Evolutionary conservation across 768 basidiomycete genomes (phyloP), one percentile per base, ranked within the genome.

Genomic region (Leucogyrophana mollusca): DNA sequence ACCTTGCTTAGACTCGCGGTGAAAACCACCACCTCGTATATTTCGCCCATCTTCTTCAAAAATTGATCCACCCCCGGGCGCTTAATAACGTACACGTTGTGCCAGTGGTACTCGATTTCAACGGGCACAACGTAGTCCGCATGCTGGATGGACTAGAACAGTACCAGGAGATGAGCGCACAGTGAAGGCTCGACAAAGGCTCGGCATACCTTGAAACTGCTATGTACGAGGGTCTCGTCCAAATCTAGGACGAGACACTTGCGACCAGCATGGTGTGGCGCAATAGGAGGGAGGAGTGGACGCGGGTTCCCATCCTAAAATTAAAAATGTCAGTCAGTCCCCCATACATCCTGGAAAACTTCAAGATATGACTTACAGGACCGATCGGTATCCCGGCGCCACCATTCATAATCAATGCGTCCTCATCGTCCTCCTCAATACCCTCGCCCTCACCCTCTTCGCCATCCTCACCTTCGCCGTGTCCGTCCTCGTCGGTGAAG

Each of bases 61-160:
- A 98, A 99, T 61, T 85, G 87, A 64, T 99, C 96, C 13, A 99
- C 96, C 13, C 96, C 96, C 8, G 96, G 96, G 41, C 96, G 87
- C 68, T 98, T 98, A 68, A 98, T 90, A 40, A 98, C 96, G 69
- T 98, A 97, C 54, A 98, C 94, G 60, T 99, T 97, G 66, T 99
- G 96, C 80, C 88, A 90, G 61, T 96, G 90, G 55, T 90, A 94
- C 62, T 99, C 96, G 52, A 99, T 99, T 69, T 98, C 96, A 20
- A 99, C 96, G 4, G 96, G 96, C 3, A 99, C 95, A 52, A 98
- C 91, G 67, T 93, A 99, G 72, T 99, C 96, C 23, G 95, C 94
- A 59, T 93, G 89, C 53, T 78, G 79, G 57, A 98, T 91, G 45
- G 94, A 90, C 94, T 98, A 33, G 10, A 51, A n/a, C n/a, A n/a